Evolutionary conservation across 305 asterid genomes (phyloP), one percentile per base, ranked within the genome.

Genomic region (Euphrasia arctica): DNA sequence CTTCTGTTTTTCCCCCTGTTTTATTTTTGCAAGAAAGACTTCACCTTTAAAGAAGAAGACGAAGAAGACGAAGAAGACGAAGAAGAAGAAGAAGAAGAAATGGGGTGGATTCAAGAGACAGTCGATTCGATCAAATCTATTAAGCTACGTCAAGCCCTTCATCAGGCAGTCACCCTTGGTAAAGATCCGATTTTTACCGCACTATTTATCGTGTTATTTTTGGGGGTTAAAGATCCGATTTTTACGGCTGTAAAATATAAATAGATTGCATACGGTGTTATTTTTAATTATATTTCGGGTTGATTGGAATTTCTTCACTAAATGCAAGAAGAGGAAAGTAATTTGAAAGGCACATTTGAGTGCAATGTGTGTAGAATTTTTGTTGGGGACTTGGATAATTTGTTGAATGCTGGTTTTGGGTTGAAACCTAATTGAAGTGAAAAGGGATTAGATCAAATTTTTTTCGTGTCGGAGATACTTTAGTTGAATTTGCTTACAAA

Each of bases 161-260:
- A 80, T 54, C 90, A 84, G 45, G 64, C 69, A 18, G 48, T 87
- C 67, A 80, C 15, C 66, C 84, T 87, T 27, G 95, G 95, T 87
- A 18, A 18, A 18, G 22, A 39, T 4, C 11, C 74, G 36, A 15
- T 63, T 67, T 13, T 32, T 57, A 15, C 9, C 6, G 9, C 8
- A 52, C 45, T 27, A 10, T 27, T 32, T 32, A 32, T 15, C 22
- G 4, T 28, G 9, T 51, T 60, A 9, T 31, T 39, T 57, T 57
- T 11, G n/a, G 61, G 31, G 61, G 22, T 18, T 27, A 56, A 29
- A 27, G 1, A 56, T 52, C 15, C 25, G 25, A 11, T 12, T 49
- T 48, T 49, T 12, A 49, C 22, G 9, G 22, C 15, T 45, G 13
- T 45, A 10, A 14, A 50, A 12, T 13, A 4, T 2, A 5, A 13